Conservation (phyloP, 192 early-diverging fungal species). For the Irineochytrium annulatum region DNA sequence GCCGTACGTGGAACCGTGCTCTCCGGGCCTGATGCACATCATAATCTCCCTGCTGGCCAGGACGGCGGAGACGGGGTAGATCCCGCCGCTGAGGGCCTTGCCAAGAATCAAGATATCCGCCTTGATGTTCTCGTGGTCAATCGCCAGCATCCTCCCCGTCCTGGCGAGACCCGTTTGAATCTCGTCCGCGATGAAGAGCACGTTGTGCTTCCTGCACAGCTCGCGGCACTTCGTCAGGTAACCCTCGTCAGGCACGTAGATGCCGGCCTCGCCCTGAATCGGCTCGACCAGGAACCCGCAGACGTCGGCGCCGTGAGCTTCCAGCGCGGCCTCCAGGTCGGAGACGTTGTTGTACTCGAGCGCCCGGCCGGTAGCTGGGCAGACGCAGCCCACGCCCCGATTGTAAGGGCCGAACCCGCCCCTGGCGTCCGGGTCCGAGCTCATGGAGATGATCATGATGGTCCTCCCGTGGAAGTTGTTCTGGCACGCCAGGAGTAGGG, state of each 20-base stretch:
- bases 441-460: slow-evolving; percentile 89
- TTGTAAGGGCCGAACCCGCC: slow-evolving; percentile 92
- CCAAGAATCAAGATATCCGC: slow-evolving; percentile 93
- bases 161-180: slow-evolving; percentile 96
- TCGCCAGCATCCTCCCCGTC: slow-evolving; percentile 91
- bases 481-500: slow-evolving; percentile 75
- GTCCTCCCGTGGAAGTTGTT: slow-evolving; percentile 98
- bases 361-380: slow-evolving; percentile 62
- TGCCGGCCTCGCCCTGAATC: slow-evolving; percentile 98
- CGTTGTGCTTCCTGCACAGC: slow-evolving; percentile 96
- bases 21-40: slow-evolving; percentile 53
- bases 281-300: slow-evolving; percentile 97
- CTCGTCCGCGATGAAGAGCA: slow-evolving; percentile 96
- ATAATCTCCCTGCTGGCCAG: slow-evolving; percentile 68
- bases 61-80: slow-evolving; percentile 96
- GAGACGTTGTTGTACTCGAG: slow-evolving; percentile 83
- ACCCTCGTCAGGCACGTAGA: slow-evolving; percentile 89
- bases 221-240: slow-evolving; percentile 84
- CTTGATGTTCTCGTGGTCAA: slow-evolving; percentile 88
- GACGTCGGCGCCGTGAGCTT: slow-evolving; percentile 74
- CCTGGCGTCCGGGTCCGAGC: slow-evolving; percentile 82
- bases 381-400: slow-evolving; percentile 76
- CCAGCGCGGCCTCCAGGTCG: slow-evolving; percentile 83
- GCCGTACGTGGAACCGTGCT: slow-evolving; percentile 97
- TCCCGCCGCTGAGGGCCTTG: slow-evolving; percentile 95